Evolutionary conservation across 768 basidiomycete species (phyloP).

Genomic region (Boletus tomentosulus): DNA sequence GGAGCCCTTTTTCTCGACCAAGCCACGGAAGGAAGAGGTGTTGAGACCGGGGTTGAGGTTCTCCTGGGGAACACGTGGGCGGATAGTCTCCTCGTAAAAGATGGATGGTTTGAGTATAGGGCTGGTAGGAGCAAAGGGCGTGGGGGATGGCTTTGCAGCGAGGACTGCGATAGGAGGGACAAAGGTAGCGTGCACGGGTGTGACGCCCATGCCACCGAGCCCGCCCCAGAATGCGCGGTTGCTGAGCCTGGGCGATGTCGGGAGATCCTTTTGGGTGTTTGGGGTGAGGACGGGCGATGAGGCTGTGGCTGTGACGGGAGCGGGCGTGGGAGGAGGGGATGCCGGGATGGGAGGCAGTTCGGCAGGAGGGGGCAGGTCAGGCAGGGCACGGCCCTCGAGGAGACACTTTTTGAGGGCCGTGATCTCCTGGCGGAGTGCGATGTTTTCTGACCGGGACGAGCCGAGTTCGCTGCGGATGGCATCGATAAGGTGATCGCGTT

Average conservation of each 20-base stretch:
- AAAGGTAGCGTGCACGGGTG: conserved; percentile 80
- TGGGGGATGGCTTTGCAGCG: conserved; percentile 20
- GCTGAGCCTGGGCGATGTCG: conserved; percentile 54
- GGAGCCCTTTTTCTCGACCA: conserved; percentile 31
- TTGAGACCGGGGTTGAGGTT: conserved; percentile 29
- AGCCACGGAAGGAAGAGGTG: conserved; percentile 2
- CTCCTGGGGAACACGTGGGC: conserved; percentile 20
- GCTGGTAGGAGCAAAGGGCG: conserved; percentile 21
- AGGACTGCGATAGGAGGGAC: conserved; percentile 60
- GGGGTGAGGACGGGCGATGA: conserved; percentile 44
- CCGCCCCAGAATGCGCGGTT: conserved; percentile 77
- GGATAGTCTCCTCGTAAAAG: conserved; percentile 29
- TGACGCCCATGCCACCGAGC: conserved; percentile 63
- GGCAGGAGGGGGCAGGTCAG: conserved; percentile 43
- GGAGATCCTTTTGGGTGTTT: conserved; percentile 76
- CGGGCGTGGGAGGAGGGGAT: conserved; percentile 40
- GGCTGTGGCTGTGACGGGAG: conserved; percentile 13
- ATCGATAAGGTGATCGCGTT: conserved; percentile 86
- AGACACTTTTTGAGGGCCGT: conserved; percentile 68
- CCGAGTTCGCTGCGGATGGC: conserved; percentile 83
- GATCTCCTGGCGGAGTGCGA: conserved; percentile 77
- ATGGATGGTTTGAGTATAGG: conserved; percentile 29
- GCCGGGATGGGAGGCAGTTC: conserved; percentile 34
- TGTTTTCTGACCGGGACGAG: conserved; percentile 74
- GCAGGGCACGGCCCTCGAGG: conserved; percentile 57